Percentiles rank a stretch among this genome's conserved stretches.
Evolutionary conservation across 148 eudicot genomes (phyloP).

Genomic region (Rhododendron ovatum): DNA sequence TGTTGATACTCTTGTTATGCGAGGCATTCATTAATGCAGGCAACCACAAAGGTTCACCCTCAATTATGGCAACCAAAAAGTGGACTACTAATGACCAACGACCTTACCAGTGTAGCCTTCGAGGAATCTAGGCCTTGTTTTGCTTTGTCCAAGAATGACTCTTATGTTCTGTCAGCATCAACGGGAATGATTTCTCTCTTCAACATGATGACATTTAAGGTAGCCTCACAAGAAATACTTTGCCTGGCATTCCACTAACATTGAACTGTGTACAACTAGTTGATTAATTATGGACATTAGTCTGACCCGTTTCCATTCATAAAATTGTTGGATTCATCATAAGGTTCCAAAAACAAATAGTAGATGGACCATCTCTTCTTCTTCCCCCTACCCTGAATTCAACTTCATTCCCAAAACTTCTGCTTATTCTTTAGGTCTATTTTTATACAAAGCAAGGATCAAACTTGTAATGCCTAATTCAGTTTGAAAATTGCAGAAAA

Average conservation of each 20-base stretch:
- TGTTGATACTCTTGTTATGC: neutral
- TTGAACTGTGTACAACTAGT: neutral
- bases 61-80: conserved; percentile 45
- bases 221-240: conserved; percentile 1
- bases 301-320: neutral
- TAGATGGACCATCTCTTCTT: neutral
- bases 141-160: conserved; percentile 49
- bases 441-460: neutral
- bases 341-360: neutral
- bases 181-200: conserved; percentile 46
- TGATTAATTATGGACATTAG: too few species aligned
- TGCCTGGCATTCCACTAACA: neutral
- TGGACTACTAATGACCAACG: conserved; percentile 45
- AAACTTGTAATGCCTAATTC: neutral
- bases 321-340: neutral
- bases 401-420: neutral
- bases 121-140: conserved; percentile 38
- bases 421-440: neutral
- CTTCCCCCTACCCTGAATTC: neutral
- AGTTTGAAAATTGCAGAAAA: conserved; percentile 25
- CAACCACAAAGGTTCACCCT: conserved; percentile 37
- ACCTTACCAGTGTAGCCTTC: conserved; percentile 24
- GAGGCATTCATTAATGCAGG: conserved; percentile 16
- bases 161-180: conserved; percentile 56
- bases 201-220: conserved; percentile 48